Conservation (phyloP, 2,329 filamentous ascomycete genomes). For the Calonectria henricotiae region DNA sequence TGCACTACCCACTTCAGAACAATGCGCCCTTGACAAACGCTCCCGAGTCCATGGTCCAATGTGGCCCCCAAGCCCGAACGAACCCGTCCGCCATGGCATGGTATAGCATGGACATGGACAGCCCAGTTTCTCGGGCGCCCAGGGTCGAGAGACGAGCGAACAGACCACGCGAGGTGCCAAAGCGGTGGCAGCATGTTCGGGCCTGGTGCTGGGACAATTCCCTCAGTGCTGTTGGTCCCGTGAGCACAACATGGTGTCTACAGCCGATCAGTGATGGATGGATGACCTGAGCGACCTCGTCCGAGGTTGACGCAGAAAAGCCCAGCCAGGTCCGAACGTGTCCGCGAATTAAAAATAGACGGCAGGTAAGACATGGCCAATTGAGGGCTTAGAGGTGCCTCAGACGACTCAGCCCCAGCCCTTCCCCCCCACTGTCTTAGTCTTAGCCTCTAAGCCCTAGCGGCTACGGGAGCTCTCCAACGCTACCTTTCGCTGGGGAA, state of each 20-base stretch:
- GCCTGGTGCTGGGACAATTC: constrained; percentile 4
- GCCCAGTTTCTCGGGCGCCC: constrained; percentile 23
- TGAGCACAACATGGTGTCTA: constrained; percentile 18
- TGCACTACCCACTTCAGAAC: constrained; percentile 32
- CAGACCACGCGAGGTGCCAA: background rate
- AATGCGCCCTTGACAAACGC: constrained; percentile 35
- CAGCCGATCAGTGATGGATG: constrained; percentile 24
- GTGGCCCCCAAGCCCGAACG: constrained; percentile 33
- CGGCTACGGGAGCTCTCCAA: constrained; percentile 31
- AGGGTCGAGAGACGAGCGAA: background rate
- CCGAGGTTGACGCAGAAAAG: constrained; percentile 6
- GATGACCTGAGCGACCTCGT: constrained; percentile 26
- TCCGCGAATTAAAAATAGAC: constrained; percentile 38
- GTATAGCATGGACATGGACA: constrained; percentile 26
- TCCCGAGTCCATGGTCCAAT: constrained; percentile 34
- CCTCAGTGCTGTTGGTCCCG: constrained; percentile 22
- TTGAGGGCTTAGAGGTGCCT: constrained; percentile 28
- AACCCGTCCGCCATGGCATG: constrained; percentile 18
- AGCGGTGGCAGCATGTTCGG: background rate
- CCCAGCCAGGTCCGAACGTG: constrained; percentile 18
- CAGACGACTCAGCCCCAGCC: constrained; percentile 37
- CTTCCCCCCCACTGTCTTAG: constrained; percentile 28
- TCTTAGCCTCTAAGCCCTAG: constrained; percentile 38
- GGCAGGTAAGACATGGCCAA: constrained; percentile 34
- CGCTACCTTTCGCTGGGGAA: constrained; percentile 27